Conservation (phyloP, 306 rosid genomes). For the Rosa multiflora region DNA sequence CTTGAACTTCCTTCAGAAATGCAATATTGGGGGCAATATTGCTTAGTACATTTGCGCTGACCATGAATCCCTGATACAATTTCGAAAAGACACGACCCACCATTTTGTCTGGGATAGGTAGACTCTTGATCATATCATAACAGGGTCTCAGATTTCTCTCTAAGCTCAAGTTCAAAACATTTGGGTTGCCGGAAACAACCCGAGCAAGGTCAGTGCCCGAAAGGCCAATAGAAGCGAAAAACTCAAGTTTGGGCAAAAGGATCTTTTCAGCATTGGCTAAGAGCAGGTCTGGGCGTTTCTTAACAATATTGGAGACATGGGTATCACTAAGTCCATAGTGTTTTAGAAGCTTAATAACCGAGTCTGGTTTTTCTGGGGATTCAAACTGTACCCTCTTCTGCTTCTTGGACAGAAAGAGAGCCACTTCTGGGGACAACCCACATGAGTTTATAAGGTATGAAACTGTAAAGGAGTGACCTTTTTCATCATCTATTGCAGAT, state of each 20-base stretch:
- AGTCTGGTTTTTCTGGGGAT: not conserved
- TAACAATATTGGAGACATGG: not conserved
- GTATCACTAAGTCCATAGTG: not conserved
- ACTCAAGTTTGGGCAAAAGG: conserved; percentile 25
- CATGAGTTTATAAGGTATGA: conserved; percentile 16
- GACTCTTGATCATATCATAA: conserved; percentile 4
- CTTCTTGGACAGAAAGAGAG: not conserved
- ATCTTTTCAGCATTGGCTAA: conserved; percentile 5
- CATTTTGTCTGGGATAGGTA: not conserved
- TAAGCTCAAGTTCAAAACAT: not conserved
- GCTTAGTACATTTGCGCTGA: not conserved
- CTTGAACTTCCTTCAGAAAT: not conserved
- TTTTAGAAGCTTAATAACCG: not conserved
- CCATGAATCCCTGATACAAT: not conserved
- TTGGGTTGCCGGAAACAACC: not conserved
- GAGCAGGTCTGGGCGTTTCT: not conserved
- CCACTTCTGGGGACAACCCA: conserved; percentile 18
- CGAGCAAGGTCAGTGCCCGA: conserved; percentile 4
- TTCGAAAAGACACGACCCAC: not conserved
- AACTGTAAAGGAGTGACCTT: conserved; percentile 11
- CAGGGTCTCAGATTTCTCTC: conserved; percentile 10
- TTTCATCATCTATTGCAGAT: not conserved
- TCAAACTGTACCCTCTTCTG: not conserved
- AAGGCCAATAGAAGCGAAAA: conserved; percentile 14
- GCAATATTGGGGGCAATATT: not conserved